Base-by-base conservation (phyloP, 2,329 filamentous ascomycete species). In the Clonostachys rhizophaga region DNA sequence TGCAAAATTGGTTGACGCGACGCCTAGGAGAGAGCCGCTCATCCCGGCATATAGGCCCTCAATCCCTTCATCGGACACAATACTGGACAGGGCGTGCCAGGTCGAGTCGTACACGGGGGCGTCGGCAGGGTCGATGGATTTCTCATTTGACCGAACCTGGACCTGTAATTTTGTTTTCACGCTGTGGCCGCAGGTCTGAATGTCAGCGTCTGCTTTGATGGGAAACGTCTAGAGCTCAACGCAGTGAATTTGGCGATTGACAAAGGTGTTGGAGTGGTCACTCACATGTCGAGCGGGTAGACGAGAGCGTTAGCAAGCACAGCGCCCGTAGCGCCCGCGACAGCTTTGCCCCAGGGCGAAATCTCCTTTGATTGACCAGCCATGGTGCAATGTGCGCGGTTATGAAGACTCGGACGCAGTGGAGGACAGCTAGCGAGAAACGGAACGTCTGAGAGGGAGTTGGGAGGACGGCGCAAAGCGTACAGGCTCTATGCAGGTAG, bases 111-210 rank as follows among this genome's bases (percentile, higher is more conserved):
- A 99, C 69, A 96, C 90, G 47, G 80, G 76, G 44, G 56, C 57
- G 37, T 84, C 74, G 51, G 78, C 69, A 51, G 61, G 63, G 40
- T 63, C 60, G 39, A 63, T 76, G 57, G 48, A 58, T 53, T 69
- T 72, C 49, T 74, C 68, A 34, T 70, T 61, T 42, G 76, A 74
- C 51, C 91, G 95, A 46, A 95, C 85, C 68, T 99, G 94, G 33
- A 97, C 92, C 70, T 99, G 94, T 34, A 99, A 79, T 49, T 91
- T 86, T 43, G 94, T 99, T 74, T 99, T 99, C 58, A 99, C 89
- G 58, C 91, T 96, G 61, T 40, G 42, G 36, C 33, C 46, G 33
- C n/a, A 46, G 44, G 20, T 20, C 17, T 36, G 45, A 30, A 30
- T 30, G 24, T 30, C 24, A 30, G 24, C 24, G 43, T 10, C 30